A percentile compares a stretch with the other conserved stretches of the same genome.
Conservation (phyloP, 2,329 filamentous ascomycete species). For the Exophiala calicioides region DNA sequence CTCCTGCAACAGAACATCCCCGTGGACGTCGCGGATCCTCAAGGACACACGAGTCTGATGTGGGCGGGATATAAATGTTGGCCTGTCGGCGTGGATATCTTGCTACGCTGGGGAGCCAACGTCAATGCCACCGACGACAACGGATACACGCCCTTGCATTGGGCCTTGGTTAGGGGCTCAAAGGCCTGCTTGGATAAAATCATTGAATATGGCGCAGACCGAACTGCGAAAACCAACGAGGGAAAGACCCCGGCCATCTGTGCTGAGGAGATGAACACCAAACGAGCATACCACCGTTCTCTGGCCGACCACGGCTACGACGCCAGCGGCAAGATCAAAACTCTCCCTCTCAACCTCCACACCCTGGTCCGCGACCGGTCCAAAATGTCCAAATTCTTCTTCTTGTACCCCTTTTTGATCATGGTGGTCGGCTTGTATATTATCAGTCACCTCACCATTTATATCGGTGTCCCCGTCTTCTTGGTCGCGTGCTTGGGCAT, state of each 20-base stretch:
- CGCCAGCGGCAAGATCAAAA: constrained; percentile 70
- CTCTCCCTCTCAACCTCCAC: constrained; percentile 71
- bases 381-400: constrained; percentile 83
- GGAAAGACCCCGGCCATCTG: constrained; percentile 88
- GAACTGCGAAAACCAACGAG: constrained; percentile 83
- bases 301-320: constrained; percentile 83
- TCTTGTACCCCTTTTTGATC: constrained; percentile 81
- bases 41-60: constrained; percentile 93
- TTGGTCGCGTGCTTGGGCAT: constrained; percentile 52
- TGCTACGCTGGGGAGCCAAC: constrained; percentile 91
- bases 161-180: constrained; percentile 93
- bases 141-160: constrained; percentile 92
- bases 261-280: constrained; percentile 86
- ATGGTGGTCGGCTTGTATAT: constrained; percentile 71
- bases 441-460: constrained; percentile 72
- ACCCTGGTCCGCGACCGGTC: constrained; percentile 72
- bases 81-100: constrained; percentile 86
- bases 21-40: constrained; percentile 84
- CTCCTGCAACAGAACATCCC: constrained; percentile 94
- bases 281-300: constrained; percentile 77
- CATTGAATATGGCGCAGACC: constrained; percentile 91
- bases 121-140: constrained; percentile 88
- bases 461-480: constrained; percentile 71
- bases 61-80: constrained; percentile 99
- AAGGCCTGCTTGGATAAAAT: constrained; percentile 88